Percentiles rank a stretch among this genome's conserved stretches.
phyloP scores from a whole-genome alignment of 2,329 filamentous ascomycete species.

The Lachnellula occidentalis region DNA sequence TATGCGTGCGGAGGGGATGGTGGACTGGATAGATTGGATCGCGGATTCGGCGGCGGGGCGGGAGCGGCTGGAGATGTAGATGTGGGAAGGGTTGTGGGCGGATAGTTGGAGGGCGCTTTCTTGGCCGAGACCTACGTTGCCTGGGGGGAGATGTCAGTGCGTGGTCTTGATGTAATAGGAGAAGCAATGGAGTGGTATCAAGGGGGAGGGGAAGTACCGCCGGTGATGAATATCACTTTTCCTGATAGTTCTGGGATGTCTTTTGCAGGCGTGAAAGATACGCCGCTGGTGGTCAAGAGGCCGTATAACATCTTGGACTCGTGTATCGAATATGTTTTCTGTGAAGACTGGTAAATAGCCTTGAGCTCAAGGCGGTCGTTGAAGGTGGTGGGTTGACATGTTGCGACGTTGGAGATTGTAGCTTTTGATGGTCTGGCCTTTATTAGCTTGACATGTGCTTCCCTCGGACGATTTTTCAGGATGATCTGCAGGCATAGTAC shows the following conservation, averaged over 20 bases:
- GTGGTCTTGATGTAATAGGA: neutral
- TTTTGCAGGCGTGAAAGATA: neutral
- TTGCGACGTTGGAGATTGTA: too few relatives aligned
- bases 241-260: constrained; percentile 34
- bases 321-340: too few relatives aligned
- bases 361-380: too few relatives aligned
- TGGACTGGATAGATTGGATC: constrained; percentile 7
- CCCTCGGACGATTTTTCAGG: too few relatives aligned
- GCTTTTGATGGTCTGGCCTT: too few relatives aligned
- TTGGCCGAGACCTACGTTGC: constrained; percentile 43
- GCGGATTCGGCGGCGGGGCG: constrained; percentile 31
- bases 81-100: constrained; percentile 34
- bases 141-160: constrained; percentile 8
- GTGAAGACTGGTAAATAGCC: too few relatives aligned
- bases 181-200: neutral
- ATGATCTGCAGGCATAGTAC: too few relatives aligned
- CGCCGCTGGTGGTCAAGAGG: neutral
- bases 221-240: constrained; percentile 42
- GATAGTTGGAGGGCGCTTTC: constrained; percentile 36
- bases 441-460: too few relatives aligned
- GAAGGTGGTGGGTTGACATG: too few relatives aligned
- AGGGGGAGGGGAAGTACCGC: constrained; percentile 26
- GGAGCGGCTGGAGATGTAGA: constrained; percentile 35
- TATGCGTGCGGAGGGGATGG: constrained; percentile 5
- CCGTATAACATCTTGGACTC: too few relatives aligned